Evolutionary conservation across 306 rosid genomes (phyloP).

Genomic region (Arachis hypogaea): DNA sequence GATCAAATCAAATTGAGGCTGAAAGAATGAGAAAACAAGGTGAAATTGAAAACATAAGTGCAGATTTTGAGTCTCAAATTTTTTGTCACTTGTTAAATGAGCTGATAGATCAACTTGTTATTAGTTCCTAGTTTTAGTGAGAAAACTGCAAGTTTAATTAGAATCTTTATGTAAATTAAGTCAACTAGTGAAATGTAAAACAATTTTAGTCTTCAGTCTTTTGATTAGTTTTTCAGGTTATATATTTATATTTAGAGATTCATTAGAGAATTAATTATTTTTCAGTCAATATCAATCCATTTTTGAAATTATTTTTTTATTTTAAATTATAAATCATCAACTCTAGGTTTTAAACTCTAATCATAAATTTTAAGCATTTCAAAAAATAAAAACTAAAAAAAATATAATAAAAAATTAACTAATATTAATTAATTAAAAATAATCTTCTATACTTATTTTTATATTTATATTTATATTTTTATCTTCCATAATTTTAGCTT

Average conservation of each 20-base stretch:
- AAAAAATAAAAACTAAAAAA: too few relatives aligned
- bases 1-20: slow-evolving; percentile 45
- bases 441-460: too few relatives aligned
- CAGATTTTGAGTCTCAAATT: slow-evolving; percentile 57
- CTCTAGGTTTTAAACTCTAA: too few relatives aligned
- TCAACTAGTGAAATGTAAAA: slow-evolving; percentile 42
- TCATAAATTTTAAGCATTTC: too few relatives aligned
- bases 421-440: too few relatives aligned
- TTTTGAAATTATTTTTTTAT: too few relatives aligned
- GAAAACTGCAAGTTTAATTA: slow-evolving; percentile 29
- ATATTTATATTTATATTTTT: too few relatives aligned
- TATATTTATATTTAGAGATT: too few relatives aligned
- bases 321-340: too few relatives aligned
- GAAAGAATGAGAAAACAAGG: slow-evolving; percentile 35
- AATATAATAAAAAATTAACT: too few relatives aligned
- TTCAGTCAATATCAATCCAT: not conserved
- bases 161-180: slow-evolving; percentile 39
- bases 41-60: slow-evolving; percentile 51
- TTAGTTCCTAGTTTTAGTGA: not conserved
- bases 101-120: slow-evolving; percentile 55
- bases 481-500: not conserved
- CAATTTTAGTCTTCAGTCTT: slow-evolving; percentile 5
- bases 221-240: not conserved
- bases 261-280: not conserved
- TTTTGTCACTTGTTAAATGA: slow-evolving; percentile 65